phyloP scores from a whole-genome alignment of 1,139 yeast species.

The Yamadazyma spencermartinsiae region DNA sequence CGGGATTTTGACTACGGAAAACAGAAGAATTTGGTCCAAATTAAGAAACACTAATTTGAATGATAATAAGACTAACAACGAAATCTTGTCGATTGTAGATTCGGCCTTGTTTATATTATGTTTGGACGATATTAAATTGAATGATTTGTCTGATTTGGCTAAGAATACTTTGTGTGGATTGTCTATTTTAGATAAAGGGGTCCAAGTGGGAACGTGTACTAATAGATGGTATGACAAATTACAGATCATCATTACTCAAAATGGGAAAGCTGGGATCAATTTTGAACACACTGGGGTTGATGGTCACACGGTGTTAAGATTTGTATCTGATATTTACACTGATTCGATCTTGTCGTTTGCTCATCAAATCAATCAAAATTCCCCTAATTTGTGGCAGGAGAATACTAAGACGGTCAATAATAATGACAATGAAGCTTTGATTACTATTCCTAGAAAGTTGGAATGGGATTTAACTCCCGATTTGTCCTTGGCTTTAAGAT shows the following conservation, averaged over 20 bases:
- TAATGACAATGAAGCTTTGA: constrained; percentile 29
- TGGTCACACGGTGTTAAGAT: constrained; percentile 88
- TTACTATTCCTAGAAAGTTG: constrained; percentile 77
- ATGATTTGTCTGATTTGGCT: constrained; percentile 66
- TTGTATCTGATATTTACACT: constrained; percentile 87
- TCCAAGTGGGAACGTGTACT: constrained; percentile 91
- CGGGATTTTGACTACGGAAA: constrained; percentile 88
- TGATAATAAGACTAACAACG: constrained; percentile 54
- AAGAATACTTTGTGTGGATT: constrained; percentile 87
- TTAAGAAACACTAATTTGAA: constrained; percentile 55
- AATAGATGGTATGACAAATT: constrained; percentile 94
- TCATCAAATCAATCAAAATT: constrained; percentile 72
- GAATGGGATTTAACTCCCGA: constrained; percentile 87
- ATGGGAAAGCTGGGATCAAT: constrained; percentile 91
- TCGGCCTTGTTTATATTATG: constrained; percentile 80
- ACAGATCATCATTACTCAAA: constrained; percentile 85
- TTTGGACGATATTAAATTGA: constrained; percentile 72
- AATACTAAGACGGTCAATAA: constrained; percentile 11
- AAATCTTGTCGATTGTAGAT: constrained; percentile 73
- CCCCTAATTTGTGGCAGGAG: constrained; percentile 73
- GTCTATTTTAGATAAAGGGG: constrained; percentile 75
- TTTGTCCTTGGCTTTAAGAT: constrained; percentile 74
- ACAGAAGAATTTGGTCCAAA: constrained; percentile 81
- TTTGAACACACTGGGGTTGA: constrained; percentile 96
- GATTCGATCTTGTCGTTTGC: constrained; percentile 89